Percentiles rank a stretch among this genome's conserved stretches.
phyloP scores from a whole-genome alignment of 78 protist genomes.

The Isochrysis galbana region DNA sequence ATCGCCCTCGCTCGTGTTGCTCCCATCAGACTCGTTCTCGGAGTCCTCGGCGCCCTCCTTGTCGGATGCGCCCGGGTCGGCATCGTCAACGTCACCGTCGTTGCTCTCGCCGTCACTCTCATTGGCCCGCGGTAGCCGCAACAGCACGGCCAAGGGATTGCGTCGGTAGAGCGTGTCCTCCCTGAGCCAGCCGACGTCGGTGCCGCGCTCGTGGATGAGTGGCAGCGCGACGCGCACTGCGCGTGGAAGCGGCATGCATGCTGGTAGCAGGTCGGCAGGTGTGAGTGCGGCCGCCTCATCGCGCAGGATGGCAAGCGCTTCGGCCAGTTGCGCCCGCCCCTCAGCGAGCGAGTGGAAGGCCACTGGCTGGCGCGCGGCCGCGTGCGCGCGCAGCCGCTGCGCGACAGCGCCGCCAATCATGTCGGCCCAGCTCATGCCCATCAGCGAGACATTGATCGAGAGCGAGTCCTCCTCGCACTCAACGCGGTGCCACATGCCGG shows the following conservation, averaged over 20 bases:
- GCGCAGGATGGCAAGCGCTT: not conserved
- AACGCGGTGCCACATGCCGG: slow-evolving; percentile 50
- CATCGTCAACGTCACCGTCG: not conserved
- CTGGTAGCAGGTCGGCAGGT: not conserved
- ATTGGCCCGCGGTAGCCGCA: not conserved
- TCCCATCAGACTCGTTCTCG: not conserved
- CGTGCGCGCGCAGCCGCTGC: not conserved
- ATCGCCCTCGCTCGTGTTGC: not conserved
- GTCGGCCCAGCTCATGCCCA: not conserved
- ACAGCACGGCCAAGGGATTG: not conserved
- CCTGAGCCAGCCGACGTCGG: not conserved
- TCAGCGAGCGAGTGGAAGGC: not conserved
- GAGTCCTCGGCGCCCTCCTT: not conserved
- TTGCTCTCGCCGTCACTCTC: not conserved
- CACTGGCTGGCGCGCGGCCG: not conserved
- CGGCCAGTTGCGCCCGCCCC: not conserved
- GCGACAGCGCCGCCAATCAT: not conserved
- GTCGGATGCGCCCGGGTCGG: not conserved
- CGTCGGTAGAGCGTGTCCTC: not conserved
- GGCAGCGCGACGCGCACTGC: not conserved
- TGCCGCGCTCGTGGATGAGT: not conserved
- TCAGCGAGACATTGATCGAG: slow-evolving; percentile 35
- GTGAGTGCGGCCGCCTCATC: not conserved
- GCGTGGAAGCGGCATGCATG: not conserved
- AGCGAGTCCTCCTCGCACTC: slow-evolving; percentile 41